Evolutionary conservation across 1,139 yeast species (phyloP), one percentile per base, ranked within the genome.

Genomic region (Hemisphaericaspora lyxosophila): DNA sequence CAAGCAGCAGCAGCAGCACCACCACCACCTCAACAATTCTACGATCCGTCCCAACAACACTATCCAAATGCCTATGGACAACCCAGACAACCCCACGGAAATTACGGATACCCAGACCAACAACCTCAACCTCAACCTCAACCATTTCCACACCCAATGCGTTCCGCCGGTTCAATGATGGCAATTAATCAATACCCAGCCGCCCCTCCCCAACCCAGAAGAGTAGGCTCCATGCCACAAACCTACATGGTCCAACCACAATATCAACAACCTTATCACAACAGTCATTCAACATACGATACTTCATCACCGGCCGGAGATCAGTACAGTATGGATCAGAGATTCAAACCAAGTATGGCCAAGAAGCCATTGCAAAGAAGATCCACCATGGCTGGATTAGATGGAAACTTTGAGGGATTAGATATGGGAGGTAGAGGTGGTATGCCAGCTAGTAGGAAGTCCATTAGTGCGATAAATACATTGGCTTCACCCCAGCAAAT

Each of bases 371-470:
- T 17, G 14, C 30, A 31, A 8, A 18, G 36, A 22, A 34, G 29
- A 15, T 34, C 36, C 62, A 63, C 43, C 62, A 75, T 36, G 60
- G 74, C 19, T 65, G 73, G 73, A 14, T 49, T 62, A 57, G 57
- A 53, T 33, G 67, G 63, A 8, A 62, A 58, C 37, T 47, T 62
- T 19, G 62, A 62, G 24, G 70, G 70, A 4, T 47, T 70, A 23
- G 76, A 71, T 50, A 60, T 69, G 62, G 76, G 76, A 11, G 76
- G 75, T 8, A 60, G 77, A 48, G 76, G 74, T n/a, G 76, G 76
- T 9, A 71, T 70, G 76, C 76, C 75, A 35, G 51, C 43, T 16
- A 30, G 35, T 13, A 45, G 53, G 55, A 47, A 59, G 51, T 44
- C 54, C 9, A 33, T 45, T 14, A 36, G 41, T 33, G 44, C 43